phyloP scores from a whole-genome alignment of 2,329 filamentous ascomycete genomes.

The Chaetomiaceae sp. region DNA sequence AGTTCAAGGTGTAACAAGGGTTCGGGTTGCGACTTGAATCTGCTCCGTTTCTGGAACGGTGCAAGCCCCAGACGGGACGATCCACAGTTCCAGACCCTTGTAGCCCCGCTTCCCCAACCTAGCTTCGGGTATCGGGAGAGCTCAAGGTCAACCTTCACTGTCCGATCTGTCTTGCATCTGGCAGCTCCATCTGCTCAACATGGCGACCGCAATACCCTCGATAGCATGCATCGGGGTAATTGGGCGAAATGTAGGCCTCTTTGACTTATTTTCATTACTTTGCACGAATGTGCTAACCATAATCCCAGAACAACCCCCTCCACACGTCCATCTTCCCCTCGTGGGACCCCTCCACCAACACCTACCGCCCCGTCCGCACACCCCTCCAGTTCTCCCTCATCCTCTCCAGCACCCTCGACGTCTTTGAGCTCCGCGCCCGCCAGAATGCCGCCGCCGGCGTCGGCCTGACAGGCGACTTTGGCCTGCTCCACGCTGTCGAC shows the following conservation, averaged over 20 bases:
- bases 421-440: conserved; percentile 82
- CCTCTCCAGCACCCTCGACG: conserved; percentile 84
- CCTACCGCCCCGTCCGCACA: conserved; percentile 56
- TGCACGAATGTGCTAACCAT: background rate
- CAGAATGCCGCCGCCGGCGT: conserved; percentile 52
- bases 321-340: conserved; percentile 88
- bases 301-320: conserved; percentile 81
- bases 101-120: background rate
- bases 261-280: conserved; percentile 30
- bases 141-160: no score
- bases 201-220: conserved; percentile 64
- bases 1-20: no score
- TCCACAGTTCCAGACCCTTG: background rate
- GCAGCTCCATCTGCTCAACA: conserved; percentile 27
- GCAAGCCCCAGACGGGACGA: background rate
- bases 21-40: no score
- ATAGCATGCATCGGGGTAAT: conserved; percentile 94
- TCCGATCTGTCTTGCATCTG: background rate
- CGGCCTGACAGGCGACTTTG: conserved; percentile 73
- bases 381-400: conserved; percentile 89
- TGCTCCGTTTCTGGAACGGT: background rate
- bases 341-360: conserved; percentile 54
- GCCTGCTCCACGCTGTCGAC: conserved; percentile 87
- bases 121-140: no score
- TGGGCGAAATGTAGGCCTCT: conserved; percentile 68